A percentile compares a stretch with the other conserved stretches of the same genome.
Conservation (phyloP, 108 stramenopile species). For the Bacterosira constricta region DNA sequence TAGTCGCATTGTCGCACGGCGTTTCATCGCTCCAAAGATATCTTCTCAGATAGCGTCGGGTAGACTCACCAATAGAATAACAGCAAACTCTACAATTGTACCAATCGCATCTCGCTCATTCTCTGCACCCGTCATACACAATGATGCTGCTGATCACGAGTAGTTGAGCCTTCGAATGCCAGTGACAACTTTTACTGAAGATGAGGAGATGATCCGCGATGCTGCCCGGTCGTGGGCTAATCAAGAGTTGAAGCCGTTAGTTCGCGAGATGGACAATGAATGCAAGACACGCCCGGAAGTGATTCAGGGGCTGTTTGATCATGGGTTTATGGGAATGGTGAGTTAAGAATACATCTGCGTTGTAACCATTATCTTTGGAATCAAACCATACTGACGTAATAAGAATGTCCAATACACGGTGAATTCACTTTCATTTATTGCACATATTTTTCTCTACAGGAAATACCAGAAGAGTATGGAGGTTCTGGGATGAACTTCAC, state of each 20-base stretch:
- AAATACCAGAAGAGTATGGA: constrained; percentile 81
- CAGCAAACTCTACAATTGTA: background rate
- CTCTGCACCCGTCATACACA: background rate
- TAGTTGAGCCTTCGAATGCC: constrained; percentile 35
- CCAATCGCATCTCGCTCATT: background rate
- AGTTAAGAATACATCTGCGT: background rate
- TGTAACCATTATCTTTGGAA: background rate
- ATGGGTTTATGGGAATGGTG: constrained; percentile 93
- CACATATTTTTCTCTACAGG: constrained; percentile 12
- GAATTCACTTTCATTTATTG: background rate
- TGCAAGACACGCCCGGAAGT: constrained; percentile 68
- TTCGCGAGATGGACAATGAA: constrained; percentile 89
- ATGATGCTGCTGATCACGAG: background rate
- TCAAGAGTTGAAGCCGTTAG: constrained; percentile 73
- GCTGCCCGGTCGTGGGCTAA: constrained; percentile 70
- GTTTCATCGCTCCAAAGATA: background rate
- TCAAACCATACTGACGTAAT: too few relatives aligned
- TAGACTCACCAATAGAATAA: background rate
- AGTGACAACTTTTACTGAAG: constrained; percentile 80
- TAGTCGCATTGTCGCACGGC: background rate
- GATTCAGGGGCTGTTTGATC: constrained; percentile 76
- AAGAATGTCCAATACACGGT: background rate
- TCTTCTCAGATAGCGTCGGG: background rate
- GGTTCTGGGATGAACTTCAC: constrained; percentile 91
- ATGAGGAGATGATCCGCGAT: constrained; percentile 73